A percentile compares a stretch with the other conserved stretches of the same genome.
These are phyloP conservation scores for Mollisia scopiformis DNA, from an alignment of 2,329 filamentous ascomycete genomes.

Conservation along the genomic window DNA sequence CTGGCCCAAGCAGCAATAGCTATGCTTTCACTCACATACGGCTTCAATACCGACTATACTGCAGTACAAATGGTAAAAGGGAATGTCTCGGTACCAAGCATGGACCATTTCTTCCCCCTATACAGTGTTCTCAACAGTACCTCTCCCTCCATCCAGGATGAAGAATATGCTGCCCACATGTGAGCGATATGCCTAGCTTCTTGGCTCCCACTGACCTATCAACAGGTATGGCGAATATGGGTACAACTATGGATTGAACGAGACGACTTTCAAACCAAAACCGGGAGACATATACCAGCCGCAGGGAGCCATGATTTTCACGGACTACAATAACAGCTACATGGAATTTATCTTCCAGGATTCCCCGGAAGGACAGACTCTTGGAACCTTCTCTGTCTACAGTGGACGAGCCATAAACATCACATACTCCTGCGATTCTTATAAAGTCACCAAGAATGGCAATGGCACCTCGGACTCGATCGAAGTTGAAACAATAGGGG, in stretches of 20 bases:
- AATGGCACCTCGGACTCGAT: conserved; percentile 35
- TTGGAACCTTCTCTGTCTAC: conserved; percentile 32
- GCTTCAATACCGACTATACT: conserved; percentile 42
- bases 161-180: conserved; percentile 48
- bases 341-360: conserved; percentile 46
- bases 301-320: conserved; percentile 18
- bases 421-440: conserved; percentile 35
- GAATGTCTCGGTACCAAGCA: conserved; percentile 40
- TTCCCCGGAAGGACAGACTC: conserved; percentile 10
- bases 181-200: conserved; percentile 15
- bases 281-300: conserved; percentile 30
- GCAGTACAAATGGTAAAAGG: conserved; percentile 39
- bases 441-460: conserved; percentile 37
- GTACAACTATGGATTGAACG: conserved; percentile 33
- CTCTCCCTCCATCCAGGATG: conserved; percentile 32
- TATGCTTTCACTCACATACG: conserved; percentile 46
- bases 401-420: conserved; percentile 40
- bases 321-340: conserved; percentile 12
- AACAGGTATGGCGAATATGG: conserved; percentile 44
- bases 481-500: conserved; percentile 32
- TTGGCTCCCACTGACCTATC: background rate
- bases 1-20: conserved; percentile 47
- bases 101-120: conserved; percentile 40
- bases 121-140: conserved; percentile 23
- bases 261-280: conserved; percentile 28